Evolutionary conservation across 257 asterid species (phyloP), one percentile per base, ranked within the genome.

Genomic region (Plantago ovata): DNA sequence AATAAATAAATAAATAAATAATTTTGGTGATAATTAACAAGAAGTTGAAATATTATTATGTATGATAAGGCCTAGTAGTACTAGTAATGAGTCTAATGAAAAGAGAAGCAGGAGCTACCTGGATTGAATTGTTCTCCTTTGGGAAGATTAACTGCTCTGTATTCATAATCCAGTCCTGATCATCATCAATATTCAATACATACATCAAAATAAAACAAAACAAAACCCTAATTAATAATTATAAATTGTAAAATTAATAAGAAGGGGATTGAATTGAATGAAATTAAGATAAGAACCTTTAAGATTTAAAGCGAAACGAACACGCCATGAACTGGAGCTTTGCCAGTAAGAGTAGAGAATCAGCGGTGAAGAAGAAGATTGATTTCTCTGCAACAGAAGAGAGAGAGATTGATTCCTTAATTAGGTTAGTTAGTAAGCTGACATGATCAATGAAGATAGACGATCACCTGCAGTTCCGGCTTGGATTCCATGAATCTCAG

Each of bases 241-340:
- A 28, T 8, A 3, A 33, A n/a, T 7, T 57, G 8, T 10, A 38
- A 14, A n/a, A n/a, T n/a, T 8, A 38, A 11, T 3, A 36, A 11
- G 40, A 13, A 47, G 10, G 23, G 9, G 15, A 14, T n/a, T 22
- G 63, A 33, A 11, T 52, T 9, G 0, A 60, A 12, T 32, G 41
- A 32, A n/a, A 14, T 32, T 9, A 38, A 14, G 9, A 18, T 24
- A 14, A 48, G 60, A 36, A 80, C 96, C 96, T 79, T 87, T 87
- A 52, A 84, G 86, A 69, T 79, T 80, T 61, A 88, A 67, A 40
- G 95, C 96, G 65, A 87, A 87, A 46, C 93, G 87, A 48, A 87
- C 82, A 14, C 96, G 85, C 96, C 95, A 87, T 38, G 93, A 68
- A 68, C 95, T 82, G 1, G 96, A 87, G 63, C 96, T 87, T 71